phyloP scores from a whole-genome alignment of 176 grass and related monocot species.

The Oryza glaberrima region DNA sequence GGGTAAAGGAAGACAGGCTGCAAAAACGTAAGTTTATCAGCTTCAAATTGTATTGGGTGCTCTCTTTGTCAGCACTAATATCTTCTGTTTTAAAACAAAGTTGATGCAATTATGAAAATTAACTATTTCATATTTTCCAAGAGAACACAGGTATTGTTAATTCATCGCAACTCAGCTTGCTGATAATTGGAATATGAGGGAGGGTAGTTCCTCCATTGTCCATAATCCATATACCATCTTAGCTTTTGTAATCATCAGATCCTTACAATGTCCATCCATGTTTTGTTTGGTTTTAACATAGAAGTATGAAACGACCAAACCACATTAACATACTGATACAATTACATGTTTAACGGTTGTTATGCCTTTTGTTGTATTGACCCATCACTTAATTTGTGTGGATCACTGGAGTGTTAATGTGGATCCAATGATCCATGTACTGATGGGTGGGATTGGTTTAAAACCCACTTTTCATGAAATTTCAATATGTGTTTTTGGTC shows the following conservation, averaged over 20 bases:
- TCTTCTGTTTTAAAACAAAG: constrained; percentile 1
- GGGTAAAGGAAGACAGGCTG: constrained; percentile 85
- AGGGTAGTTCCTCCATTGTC: not conserved
- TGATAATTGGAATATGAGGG: not conserved
- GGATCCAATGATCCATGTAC: not conserved
- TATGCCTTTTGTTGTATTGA: not conserved
- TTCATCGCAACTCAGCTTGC: not conserved
- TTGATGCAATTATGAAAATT: not conserved
- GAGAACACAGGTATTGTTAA: not conserved
- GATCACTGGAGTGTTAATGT: not conserved
- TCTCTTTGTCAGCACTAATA: not conserved
- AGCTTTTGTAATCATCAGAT: not conserved
- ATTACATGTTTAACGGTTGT: not conserved
- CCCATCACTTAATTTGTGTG: not conserved
- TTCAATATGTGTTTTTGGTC: no score
- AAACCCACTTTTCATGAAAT: not conserved
- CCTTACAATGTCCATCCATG: not conserved
- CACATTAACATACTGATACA: not conserved
- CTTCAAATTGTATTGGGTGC: not conserved
- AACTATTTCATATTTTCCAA: not conserved
- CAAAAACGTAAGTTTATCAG: constrained; percentile 69
- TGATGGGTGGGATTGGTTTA: not conserved
- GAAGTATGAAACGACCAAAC: not conserved
- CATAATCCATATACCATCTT: constrained; percentile 11
- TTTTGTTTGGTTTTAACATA: not conserved